These are phyloP conservation scores for Boletus barrowsii DNA, from an alignment of 768 basidiomycete genomes.

Conservation along the genomic window DNA sequence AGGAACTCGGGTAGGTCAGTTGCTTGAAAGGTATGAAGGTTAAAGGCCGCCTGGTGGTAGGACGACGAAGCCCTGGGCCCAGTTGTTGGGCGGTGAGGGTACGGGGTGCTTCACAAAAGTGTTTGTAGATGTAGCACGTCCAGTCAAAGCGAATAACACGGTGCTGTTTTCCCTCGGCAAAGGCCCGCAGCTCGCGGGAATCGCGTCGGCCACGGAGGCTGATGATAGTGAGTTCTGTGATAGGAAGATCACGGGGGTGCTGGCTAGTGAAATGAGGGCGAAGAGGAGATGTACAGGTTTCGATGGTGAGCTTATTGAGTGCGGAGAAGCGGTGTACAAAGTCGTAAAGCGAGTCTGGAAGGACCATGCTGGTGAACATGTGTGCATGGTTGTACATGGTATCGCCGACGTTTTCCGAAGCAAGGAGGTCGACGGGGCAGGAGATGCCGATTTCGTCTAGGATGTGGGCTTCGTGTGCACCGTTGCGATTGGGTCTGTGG, in stretches of 20 bases:
- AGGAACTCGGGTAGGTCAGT: too few relatives aligned
- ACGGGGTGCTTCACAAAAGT: conserved; percentile 13
- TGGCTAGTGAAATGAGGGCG: conserved; percentile 14
- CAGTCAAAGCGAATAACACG: conserved; percentile 43
- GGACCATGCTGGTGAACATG: conserved; percentile 35
- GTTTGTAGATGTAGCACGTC: conserved; percentile 39
- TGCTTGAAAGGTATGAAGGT: too few relatives aligned
- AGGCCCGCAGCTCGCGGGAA: conserved; percentile 26
- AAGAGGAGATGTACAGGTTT: conserved; percentile 35
- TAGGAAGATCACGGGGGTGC: conserved; percentile 37
- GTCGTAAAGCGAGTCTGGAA: conserved; percentile 35
- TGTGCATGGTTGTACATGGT: conserved; percentile 29
- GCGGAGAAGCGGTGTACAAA: conserved; percentile 36
- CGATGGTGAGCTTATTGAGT: conserved; percentile 38
- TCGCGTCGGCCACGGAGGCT: conserved; percentile 33
- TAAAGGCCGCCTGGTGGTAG: too few relatives aligned
- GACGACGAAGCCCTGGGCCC: conserved; percentile 15
- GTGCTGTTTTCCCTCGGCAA: conserved; percentile 37
- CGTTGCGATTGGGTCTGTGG: conserved; percentile 12
- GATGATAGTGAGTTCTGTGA: conserved; percentile 41
- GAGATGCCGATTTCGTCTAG: conserved; percentile 20
- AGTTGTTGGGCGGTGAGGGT: conserved; percentile 4
- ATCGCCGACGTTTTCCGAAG: conserved; percentile 11
- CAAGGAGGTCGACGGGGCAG: conserved; percentile 23
- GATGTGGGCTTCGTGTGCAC: conserved; percentile 23